phyloP scores from a whole-genome alignment of 2,329 filamentous ascomycete species.

The Pseudovirgaria hyperparasitica region DNA sequence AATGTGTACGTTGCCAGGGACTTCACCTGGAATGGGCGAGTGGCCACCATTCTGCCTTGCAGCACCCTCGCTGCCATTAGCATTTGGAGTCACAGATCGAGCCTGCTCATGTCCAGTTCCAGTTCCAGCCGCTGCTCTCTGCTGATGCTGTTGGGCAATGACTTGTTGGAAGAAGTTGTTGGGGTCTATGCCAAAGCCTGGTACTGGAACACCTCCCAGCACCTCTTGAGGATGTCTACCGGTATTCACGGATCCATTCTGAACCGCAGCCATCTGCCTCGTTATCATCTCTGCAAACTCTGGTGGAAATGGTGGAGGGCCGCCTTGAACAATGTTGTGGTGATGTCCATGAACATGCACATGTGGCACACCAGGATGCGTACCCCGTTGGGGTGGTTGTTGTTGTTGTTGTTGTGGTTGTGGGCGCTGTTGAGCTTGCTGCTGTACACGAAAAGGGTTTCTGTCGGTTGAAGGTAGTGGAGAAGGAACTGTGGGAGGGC shows the following conservation, averaged over 20 bases:
- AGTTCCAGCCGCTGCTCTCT: constrained; percentile 10
- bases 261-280: too few species aligned
- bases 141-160: constrained; percentile 9
- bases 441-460: constrained; percentile 1
- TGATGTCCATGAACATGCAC: constrained; percentile 7
- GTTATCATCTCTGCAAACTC: too few species aligned
- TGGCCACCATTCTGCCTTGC: constrained; percentile 1
- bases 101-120: constrained; percentile 6
- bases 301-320: constrained; percentile 7
- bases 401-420: constrained; percentile 24
- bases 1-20: constrained; percentile 21
- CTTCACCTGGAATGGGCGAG: constrained; percentile 2
- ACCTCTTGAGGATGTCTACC: too few species aligned
- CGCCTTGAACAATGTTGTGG: constrained; percentile 2
- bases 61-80: neutral
- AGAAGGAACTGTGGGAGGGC: constrained; percentile 1
- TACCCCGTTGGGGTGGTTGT: constrained; percentile 14
- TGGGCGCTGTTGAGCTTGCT: constrained; percentile 11
- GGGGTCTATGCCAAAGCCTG: too few species aligned
- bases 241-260: too few species aligned
- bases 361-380: constrained; percentile 13
- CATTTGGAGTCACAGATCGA: constrained; percentile 4
- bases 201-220: too few species aligned
- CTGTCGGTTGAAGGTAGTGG: constrained; percentile 5
- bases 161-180: constrained; percentile 10